phyloP scores from a whole-genome alignment of 163 green algal species.

The Scenedesmus sp. region DNA sequence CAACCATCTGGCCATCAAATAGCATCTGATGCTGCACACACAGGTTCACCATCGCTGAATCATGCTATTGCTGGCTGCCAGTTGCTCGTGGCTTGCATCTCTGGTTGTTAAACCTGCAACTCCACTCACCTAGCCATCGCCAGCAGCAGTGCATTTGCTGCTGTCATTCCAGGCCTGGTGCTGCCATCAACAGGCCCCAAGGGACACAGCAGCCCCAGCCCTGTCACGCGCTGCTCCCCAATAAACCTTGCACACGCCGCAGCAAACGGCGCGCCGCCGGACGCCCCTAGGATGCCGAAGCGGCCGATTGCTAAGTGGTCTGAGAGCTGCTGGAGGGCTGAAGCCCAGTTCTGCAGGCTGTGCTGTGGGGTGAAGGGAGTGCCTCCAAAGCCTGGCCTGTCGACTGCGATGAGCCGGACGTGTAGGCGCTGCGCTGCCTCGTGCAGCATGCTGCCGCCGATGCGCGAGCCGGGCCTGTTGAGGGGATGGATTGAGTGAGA shows the following conservation, averaged over 20 bases:
- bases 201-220: slow-evolving; percentile 35
- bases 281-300: slow-evolving; percentile 31
- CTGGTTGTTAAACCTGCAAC: neutral
- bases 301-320: neutral
- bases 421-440: neutral
- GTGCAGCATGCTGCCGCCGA: slow-evolving; percentile 42
- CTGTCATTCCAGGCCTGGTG: neutral
- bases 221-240: neutral
- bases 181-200: slow-evolving; percentile 5
- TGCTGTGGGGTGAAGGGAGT: slow-evolving; percentile 8
- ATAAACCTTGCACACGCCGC: slow-evolving; percentile 37
- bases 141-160: neutral
- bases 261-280: slow-evolving; percentile 39
- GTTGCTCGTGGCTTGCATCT: too few species aligned
- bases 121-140: neutral
- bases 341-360: neutral
- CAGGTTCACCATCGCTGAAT: too few species aligned
- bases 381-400: slow-evolving; percentile 27
- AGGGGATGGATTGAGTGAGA: neutral
- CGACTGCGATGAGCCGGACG: slow-evolving; percentile 15
- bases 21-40: too few species aligned
- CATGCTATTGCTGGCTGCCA: too few species aligned
- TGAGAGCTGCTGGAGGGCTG: slow-evolving; percentile 15
- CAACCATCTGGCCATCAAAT: too few species aligned
- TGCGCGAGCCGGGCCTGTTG: slow-evolving; percentile 20